Percentiles rank a stretch among this genome's conserved stretches.
Evolutionary conservation across 768 basidiomycete species (phyloP).

Genomic region (Xerocomellus amylosporus): DNA sequence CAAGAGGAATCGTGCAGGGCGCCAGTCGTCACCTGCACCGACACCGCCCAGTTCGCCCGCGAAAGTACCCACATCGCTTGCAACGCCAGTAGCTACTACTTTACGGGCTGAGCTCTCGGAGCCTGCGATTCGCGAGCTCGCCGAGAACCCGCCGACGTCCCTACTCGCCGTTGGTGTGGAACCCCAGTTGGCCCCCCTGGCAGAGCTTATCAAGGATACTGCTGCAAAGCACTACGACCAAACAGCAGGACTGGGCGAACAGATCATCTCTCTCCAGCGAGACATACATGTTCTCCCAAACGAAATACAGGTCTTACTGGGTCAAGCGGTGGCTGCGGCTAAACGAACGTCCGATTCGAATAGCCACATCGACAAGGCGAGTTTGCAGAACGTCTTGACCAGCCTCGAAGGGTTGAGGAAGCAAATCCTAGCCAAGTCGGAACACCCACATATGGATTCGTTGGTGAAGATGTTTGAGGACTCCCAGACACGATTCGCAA

Average conservation of each 20-base stretch:
- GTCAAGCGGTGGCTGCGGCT: not conserved
- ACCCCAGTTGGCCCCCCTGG: slow-evolving; percentile 27
- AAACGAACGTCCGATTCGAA: slow-evolving; percentile 1
- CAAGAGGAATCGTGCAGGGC: slow-evolving; percentile 3
- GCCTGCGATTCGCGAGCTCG: slow-evolving; percentile 18
- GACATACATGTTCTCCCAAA: slow-evolving; percentile 30
- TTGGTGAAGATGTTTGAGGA: slow-evolving; percentile 38
- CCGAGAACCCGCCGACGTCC: slow-evolving; percentile 14
- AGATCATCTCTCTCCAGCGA: slow-evolving; percentile 33
- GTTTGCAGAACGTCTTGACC: slow-evolving; percentile 6
- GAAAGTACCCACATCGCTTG: not conserved
- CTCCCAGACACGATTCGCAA: slow-evolving; percentile 39
- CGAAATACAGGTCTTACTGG: slow-evolving; percentile 23
- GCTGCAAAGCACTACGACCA: slow-evolving; percentile 37
- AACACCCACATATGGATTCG: slow-evolving; percentile 13
- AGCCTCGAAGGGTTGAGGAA: slow-evolving; percentile 20
- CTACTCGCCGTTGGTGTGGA: slow-evolving; percentile 8
- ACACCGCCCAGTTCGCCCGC: slow-evolving; percentile 14
- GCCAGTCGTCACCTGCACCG: not conserved
- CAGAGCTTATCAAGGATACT: slow-evolving; percentile 34
- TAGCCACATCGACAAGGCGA: not conserved
- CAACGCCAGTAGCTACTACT: not conserved
- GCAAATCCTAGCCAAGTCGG: slow-evolving; percentile 8
- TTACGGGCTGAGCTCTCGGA: slow-evolving; percentile 21
- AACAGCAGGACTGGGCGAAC: slow-evolving; percentile 32